Evolutionary conservation across 192 early-diverging fungal species (phyloP), one percentile per base, ranked within the genome.

Genomic region (Lunasporangiospora selenospora): DNA sequence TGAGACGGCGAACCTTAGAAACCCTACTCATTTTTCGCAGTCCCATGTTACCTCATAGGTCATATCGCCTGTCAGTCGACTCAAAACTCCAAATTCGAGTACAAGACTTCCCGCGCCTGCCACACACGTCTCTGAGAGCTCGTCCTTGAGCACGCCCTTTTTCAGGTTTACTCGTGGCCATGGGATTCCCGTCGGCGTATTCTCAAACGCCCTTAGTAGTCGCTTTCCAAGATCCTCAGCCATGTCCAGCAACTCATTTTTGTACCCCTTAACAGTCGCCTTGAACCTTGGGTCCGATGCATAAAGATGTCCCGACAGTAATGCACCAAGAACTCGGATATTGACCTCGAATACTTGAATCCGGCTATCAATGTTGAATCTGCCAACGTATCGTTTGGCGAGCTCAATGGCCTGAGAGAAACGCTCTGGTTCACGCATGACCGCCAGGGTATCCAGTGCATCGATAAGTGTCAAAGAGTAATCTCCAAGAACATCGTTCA

Each of bases 311-410:
- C 87, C 97, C 7, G 94, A 93, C 6, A 98, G 63, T 58, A 98
- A 80, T 6, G 89, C 93, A 3, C 97, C 97, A 12, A 99, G 76
- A 44, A 92, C 84, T 24, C 97, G 80, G 49, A 99, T 99, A 33
- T 93, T 96, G 24, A 90, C 85, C 79, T 99, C 97, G 82, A 99
- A 99, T 11, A 98, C 93, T 76, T 96, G 94, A 6, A 99, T 93
- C 45, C 90, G 84, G 48, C 83, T 88, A 77, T 99, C 89, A 58
- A 88, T 79, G 70, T 96, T 81, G 66, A 97, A 97, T 23, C 78
- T 65, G 1, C 93, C 83, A 18, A 85, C 75, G 27, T 89, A 91
- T 80, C 24, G 88, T 85, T 32, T 85, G 73, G 10, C 66, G 54
- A 24, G 94, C 84, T 13, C 87, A 86, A 26, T 83, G 3, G 69